Evolutionary conservation across 108 stramenopile genomes (phyloP), one percentile per base, ranked within the genome.

Genomic region (Nannochloropsis oceanica): DNA sequence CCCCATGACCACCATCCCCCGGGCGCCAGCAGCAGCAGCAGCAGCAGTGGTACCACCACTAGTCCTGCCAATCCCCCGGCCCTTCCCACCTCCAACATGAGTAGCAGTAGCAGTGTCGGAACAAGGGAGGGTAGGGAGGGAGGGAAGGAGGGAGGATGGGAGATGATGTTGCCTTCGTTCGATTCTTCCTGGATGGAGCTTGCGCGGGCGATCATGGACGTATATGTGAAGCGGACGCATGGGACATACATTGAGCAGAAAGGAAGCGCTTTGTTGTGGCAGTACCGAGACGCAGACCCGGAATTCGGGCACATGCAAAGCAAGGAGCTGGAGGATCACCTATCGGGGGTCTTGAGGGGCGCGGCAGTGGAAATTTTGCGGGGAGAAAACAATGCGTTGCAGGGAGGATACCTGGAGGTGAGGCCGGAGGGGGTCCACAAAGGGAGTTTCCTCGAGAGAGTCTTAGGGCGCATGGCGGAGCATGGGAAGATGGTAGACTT

Each of bases 271-370:
- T 22, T 93, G 25, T 46, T 93, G 79, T 93, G 93, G 93, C 93
- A 93, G 89, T 93, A 84, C 84, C 42, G 92, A 25, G 93, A 93
- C 84, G 93, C 93, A 9, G 93, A 93, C 82, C 92, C 93, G 13
- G 93, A 93, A 83, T 93, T 92, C 44, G 93, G 93, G 43, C 81
- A 42, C 44, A 42, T 93, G 91, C 93, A 93, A 85, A 90, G 92
- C 93, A 96, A 89, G 84, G 96, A 98, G 95, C 94, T 98, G 93
- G 96, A 98, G 92, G 97, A 98, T 80, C 99, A 99, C 86, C 84
- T 99, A 43, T 92, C 91, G 18, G 94, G 93, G 79, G 95, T 96
- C 25, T 87, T 99, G 27, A 91, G 93, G 87, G 92, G 93, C 79
- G 96, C 93, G 87, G 92, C 95, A 27, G 95, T 99, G 44, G 97